These are phyloP conservation scores for Daldinia sp. DNA, from an alignment of 2,329 filamentous ascomycete genomes.

Conservation along the genomic window DNA sequence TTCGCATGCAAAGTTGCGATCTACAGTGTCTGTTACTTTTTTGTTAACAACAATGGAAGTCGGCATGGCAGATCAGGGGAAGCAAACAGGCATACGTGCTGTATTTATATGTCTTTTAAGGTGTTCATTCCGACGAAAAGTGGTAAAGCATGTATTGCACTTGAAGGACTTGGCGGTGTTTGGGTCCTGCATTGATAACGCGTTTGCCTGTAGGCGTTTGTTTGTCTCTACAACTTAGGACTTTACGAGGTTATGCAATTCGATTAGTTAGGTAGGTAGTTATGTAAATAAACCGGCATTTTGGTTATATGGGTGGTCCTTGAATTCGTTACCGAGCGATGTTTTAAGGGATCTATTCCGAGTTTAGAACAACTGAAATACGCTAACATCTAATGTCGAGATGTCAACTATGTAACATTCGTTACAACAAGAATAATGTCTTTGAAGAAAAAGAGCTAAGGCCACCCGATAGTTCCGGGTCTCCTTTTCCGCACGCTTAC, in stretches of 20 bases:
- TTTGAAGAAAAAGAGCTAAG: not conserved
- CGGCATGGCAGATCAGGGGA: not conserved
- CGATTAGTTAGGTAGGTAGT: not conserved
- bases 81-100: not conserved
- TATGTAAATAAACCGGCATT: no score
- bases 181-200: not conserved
- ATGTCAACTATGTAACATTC: not conserved
- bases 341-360: not conserved
- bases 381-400: not conserved
- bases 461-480: constrained; percentile 5
- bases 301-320: not conserved
- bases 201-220: not conserved
- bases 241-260: not conserved
- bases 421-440: not conserved
- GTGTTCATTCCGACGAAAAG: constrained; percentile 6
- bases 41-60: not conserved
- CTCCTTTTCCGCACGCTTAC: not conserved
- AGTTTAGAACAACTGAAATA: not conserved
- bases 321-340: not conserved
- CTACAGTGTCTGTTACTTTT: constrained; percentile 5
- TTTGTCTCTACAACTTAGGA: not conserved
- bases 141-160: not conserved
- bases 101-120: constrained; percentile 1
- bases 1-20: constrained; percentile 7
- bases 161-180: not conserved